These are phyloP conservation scores for Colletotrichum kahawae DNA, from an alignment of 2,329 filamentous ascomycete species.

Conservation along the genomic window DNA sequence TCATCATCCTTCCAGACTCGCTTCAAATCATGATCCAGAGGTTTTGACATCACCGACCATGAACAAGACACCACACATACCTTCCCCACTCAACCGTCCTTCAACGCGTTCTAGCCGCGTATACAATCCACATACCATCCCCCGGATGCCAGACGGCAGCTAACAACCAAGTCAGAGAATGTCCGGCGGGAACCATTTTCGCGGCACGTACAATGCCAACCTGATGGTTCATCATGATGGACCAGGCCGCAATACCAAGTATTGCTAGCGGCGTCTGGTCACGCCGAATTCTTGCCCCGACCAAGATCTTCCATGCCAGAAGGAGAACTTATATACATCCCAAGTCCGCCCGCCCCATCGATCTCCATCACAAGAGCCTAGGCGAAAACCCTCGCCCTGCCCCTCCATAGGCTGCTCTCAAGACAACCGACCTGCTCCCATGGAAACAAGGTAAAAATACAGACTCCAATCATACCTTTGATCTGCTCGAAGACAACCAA, in stretches of 20 bases:
- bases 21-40: too few relatives aligned
- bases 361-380: neutral
- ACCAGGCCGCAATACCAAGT: neutral
- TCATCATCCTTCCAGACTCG: too few relatives aligned
- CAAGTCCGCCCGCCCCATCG: too few relatives aligned
- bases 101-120: neutral
- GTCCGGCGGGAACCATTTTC: neutral
- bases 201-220: neutral
- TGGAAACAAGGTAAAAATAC: too few relatives aligned
- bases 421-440: too few relatives aligned
- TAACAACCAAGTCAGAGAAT: neutral
- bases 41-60: neutral
- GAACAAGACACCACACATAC: neutral
- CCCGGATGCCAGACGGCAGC: accelerated
- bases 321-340: neutral
- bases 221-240: neutral
- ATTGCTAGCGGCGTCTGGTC: too few relatives aligned
- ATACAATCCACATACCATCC: neutral
- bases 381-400: too few relatives aligned
- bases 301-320: accelerated
- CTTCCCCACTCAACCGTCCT: neutral
- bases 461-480: too few relatives aligned
- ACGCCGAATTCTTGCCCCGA: neutral
- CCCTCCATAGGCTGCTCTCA: too few relatives aligned
- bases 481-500: too few relatives aligned